Base-by-base conservation (phyloP, 371 early-diverging fungal species). In the Thermomucor indicae-seudaticae region DNA sequence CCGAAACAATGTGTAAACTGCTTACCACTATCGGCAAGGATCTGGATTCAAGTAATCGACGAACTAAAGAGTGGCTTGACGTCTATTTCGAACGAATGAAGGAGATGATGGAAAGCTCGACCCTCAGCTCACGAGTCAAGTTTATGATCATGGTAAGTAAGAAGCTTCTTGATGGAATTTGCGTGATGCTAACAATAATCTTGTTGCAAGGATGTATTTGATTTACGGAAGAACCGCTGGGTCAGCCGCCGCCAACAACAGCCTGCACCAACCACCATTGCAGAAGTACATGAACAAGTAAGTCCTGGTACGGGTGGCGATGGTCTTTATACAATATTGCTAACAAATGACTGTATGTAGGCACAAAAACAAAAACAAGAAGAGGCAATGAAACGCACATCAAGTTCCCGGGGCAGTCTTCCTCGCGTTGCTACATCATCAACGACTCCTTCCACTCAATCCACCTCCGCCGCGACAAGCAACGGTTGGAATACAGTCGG, bases 1-100 rank as follows among this genome's bases (percentile, higher is more conserved):
- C 86, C 24, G 98, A 98, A 74, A 87, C 88, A 45, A 80, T 95
- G 58, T 88, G 90, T 75, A 92, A 91, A 70, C 78, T 98, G 50
- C 59, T 98, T 57, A 85, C 83, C 6, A 93, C 95, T 16, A 80
- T 92, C 41, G 98, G 98, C 60, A 71, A 70, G 47, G 67, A 72
- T 37, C 69, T 91, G 34, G 89, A 85, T 31, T 11, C 19, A 16
- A 55, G 55, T 38, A 49, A 45, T 43, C 49, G 51, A 14, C 55
- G 50, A 16, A 64, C 54, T 45, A 69, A 65, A 58, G 61, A 75
- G 49, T 75, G 81, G 60, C 79, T 94, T 75, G 89, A 93, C 61
- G 60, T 68, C 17, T 94, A 90, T 77, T 92, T 96, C 64, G 60
- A 57, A 30, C 79, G 89, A 27, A 87, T 96, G 79, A 53, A 73